Evolutionary conservation across 306 rosid species (phyloP), one percentile per base, ranked within the genome.

Genomic region (Canavalia gladiata): DNA sequence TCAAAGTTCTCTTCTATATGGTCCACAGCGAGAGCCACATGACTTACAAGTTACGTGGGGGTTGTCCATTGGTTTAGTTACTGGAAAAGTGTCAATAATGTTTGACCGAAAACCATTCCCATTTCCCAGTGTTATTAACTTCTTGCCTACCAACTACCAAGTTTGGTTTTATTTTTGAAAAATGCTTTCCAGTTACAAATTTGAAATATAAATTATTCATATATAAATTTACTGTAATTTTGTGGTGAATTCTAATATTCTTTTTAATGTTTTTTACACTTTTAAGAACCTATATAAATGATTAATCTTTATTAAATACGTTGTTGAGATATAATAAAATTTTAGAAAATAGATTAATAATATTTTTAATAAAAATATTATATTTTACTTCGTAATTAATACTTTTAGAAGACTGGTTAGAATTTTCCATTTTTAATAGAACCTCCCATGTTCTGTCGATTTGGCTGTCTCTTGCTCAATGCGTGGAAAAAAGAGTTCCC

Each of bases 391-490:
- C 25, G 25, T 18, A 18, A 18, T 18, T 18, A 18, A 18, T 18
- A 18, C 25, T 18, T 18, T 18, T 18, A 18, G 25, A 18, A 18
- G 25, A 18, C 25, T 18, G 25, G 25, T 18, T 18, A 18, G 25
- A 18, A 18, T 18, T 18, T 18, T 18, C 25, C 25, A 18, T 18
- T 18, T 18, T 18, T 13, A 39, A 49, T 35, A 64, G 74, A 54
- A 63, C 1, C 64, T 25, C 81, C 78, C 65, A 72, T 8, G 76
- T 72, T 37, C n/a, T 50, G 18, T 72, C 42, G 30, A 63, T 33
- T 83, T 63, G 45, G 63, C 33, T 83, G 75, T 77, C 63, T 41
- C 75, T 43, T 68, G 42, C n/a, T 78, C 80, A 11, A 34, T 28
- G 18, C 70, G 25, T 29, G 12, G 41, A 12, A 71, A 70, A 64